These are phyloP conservation scores for Phytophthora colocasiae DNA, from an alignment of 352 stramenopile genomes.

Conservation along the genomic window DNA sequence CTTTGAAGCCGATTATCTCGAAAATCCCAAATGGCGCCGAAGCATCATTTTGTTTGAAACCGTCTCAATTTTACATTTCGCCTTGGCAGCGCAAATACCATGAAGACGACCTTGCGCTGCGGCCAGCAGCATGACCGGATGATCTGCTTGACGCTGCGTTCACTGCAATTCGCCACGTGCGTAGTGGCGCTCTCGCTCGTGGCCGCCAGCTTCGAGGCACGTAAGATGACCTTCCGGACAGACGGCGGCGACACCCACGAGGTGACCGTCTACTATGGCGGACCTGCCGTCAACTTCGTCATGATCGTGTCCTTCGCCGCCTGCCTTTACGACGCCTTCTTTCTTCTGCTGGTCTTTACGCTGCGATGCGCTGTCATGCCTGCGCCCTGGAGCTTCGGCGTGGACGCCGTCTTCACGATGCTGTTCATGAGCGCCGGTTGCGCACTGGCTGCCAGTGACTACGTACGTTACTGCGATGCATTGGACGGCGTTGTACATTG, in stretches of 20 bases:
- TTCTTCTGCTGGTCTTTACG: slow-evolving; percentile 56
- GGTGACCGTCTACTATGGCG: slow-evolving; percentile 66
- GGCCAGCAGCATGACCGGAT: slow-evolving; percentile 46
- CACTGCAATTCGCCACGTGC: slow-evolving; percentile 56
- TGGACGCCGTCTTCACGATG: slow-evolving; percentile 74
- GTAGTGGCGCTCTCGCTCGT: slow-evolving; percentile 60
- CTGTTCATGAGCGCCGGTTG: slow-evolving; percentile 73
- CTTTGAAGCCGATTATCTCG: no score
- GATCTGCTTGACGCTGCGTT: slow-evolving; percentile 58
- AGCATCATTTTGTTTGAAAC: no score
- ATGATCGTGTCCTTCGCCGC: slow-evolving; percentile 70
- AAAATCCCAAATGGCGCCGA: no score
- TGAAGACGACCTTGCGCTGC: slow-evolving; percentile 29
- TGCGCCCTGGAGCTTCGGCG: slow-evolving; percentile 49
- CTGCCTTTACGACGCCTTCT: slow-evolving; percentile 55
- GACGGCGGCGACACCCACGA: slow-evolving; percentile 23
- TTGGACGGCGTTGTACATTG: slow-evolving; percentile 57
- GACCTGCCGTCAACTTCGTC: slow-evolving; percentile 64
- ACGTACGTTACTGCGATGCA: slow-evolving; percentile 65
- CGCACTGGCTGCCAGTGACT: slow-evolving; percentile 69
- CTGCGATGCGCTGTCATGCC: slow-evolving; percentile 41
- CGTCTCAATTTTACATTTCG: slow-evolving; percentile 38
- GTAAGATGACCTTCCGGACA: slow-evolving; percentile 33
- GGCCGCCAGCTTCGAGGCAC: slow-evolving; percentile 50
- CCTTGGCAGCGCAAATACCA: not conserved